Percentiles rank a stretch among this genome's conserved stretches.
Conservation (phyloP, 306 rosid genomes). For the Lathyrus sativus region DNA sequence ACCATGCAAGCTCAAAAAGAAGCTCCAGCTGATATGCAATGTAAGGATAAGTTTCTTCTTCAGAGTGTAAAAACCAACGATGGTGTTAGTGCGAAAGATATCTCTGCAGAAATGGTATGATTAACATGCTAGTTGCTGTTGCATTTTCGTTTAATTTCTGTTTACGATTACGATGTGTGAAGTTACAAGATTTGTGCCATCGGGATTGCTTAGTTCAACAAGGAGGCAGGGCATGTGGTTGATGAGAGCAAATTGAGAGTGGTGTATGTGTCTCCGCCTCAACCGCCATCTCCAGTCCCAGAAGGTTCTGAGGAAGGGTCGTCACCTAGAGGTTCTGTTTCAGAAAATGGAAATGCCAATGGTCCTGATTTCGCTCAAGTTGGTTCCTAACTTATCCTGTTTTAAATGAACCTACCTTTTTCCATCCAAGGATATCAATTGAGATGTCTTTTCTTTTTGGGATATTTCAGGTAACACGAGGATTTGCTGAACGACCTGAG, state of each 20-base stretch:
- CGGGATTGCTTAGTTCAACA: constrained; percentile 69
- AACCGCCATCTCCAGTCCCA: constrained; percentile 94
- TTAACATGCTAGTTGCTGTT: constrained; percentile 24
- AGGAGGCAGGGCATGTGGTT: constrained; percentile 85
- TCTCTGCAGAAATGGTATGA: constrained; percentile 80
- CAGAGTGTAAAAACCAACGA: constrained; percentile 77
- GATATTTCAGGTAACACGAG: constrained; percentile 60
- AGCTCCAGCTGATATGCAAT: constrained; percentile 83
- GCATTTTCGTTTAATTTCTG: constrained; percentile 23
- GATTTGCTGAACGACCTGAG: constrained; percentile 55
- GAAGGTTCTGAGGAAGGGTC: constrained; percentile 99
- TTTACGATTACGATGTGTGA: constrained; percentile 20
- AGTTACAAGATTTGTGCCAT: constrained; percentile 45
- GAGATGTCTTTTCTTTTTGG: constrained; percentile 33
- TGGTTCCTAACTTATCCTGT: constrained; percentile 46
- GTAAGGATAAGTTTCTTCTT: constrained; percentile 98
- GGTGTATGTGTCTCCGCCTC: constrained; percentile 83
- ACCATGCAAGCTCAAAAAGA: constrained; percentile 99
- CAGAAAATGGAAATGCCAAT: constrained; percentile 74
- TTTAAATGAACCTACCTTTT: constrained; percentile 17
- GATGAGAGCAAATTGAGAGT: constrained; percentile 97
- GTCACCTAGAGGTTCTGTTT: constrained; percentile 83
- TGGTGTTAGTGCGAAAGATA: constrained; percentile 61
- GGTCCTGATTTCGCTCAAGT: constrained; percentile 59
- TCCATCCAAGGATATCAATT: constrained; percentile 15